Base-by-base conservation (phyloP, 805 yeast species). In the Candida maris region DNA sequence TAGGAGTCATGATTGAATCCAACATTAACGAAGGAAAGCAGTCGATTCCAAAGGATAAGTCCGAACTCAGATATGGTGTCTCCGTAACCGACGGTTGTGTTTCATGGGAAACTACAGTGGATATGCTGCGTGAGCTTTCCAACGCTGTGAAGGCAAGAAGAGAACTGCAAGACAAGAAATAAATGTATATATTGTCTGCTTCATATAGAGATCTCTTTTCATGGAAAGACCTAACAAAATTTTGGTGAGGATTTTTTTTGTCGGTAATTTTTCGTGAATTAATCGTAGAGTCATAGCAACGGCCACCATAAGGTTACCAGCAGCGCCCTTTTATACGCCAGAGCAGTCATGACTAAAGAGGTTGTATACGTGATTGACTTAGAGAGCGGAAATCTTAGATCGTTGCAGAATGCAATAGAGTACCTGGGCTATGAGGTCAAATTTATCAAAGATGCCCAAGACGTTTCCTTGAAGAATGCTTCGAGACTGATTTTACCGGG, bases 41-140 rank as follows among this genome's bases (percentile, higher is more conserved):
- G 67, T 70, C 74, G 49, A 83, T 85, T 51, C 88, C 94, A 34
- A 61, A 51, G 12, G 73, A 71, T 40, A 75, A 74, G 53, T 68
- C 68, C 7, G 77, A 77, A 38, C 70, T 88, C 59, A 78, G 84
- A 59, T 86, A 89, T 71, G 98, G 98, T 64, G 95, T 89, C 46
- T 84, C 95, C 42, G 88, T 93, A 62, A 93, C 98, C 44, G 98
- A 93, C 64, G 96, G 93, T 19, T 93, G 98, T 72, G 95, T 93
- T 38, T 72, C 82, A 43, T 88, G 95, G 87, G 95, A 86, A 44
- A 73, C 85, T 38, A 93, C 98, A 36, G 93, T 76, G 41, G 70
- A 62, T 3, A 89, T 91, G 76, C 79, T 93, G 59, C 73, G 70
- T 30, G 79, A 78, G 45, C 75, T 93, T 51, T 84, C 96, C 29